These are phyloP conservation scores for Trichoderma erinaceum DNA, from an alignment of 495 filamentous ascomycete genomes.

Conservation along the genomic window DNA sequence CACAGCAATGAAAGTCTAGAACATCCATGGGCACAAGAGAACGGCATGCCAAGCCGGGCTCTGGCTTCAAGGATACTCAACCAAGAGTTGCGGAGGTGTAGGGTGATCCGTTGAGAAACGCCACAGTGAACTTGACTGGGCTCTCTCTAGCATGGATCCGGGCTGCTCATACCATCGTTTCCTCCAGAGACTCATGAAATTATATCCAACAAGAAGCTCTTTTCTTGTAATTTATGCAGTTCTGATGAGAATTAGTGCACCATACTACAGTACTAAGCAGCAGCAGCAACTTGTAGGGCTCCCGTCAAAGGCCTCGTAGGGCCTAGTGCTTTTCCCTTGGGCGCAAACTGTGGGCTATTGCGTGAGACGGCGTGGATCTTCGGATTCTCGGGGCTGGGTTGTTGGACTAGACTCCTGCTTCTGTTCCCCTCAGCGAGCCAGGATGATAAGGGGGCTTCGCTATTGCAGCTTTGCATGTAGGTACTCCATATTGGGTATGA, in stretches of 20 bases:
- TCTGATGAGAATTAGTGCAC: too few relatives aligned
- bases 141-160: too few relatives aligned
- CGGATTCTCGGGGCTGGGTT: background rate
- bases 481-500: background rate
- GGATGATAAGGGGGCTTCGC: background rate
- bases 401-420: too few relatives aligned
- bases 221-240: too few relatives aligned
- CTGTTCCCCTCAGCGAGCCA: background rate
- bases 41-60: constrained; percentile 3
- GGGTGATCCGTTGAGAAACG: background rate
- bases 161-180: too few relatives aligned
- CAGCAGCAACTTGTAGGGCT: background rate
- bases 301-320: background rate
- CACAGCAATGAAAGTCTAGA: constrained; percentile 7
- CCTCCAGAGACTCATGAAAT: too few relatives aligned
- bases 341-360: constrained; percentile 12
- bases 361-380: constrained; percentile 8
- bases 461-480: background rate
- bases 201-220: too few relatives aligned
- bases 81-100: background rate
- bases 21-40: background rate
- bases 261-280: too few relatives aligned
- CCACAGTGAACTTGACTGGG: too few relatives aligned
- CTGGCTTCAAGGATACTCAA: constrained; percentile 1
- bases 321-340: background rate